These are phyloP conservation scores for Schwanniomyces sp. DNA, from an alignment of 805 yeast genomes.

Conservation along the genomic window DNA sequence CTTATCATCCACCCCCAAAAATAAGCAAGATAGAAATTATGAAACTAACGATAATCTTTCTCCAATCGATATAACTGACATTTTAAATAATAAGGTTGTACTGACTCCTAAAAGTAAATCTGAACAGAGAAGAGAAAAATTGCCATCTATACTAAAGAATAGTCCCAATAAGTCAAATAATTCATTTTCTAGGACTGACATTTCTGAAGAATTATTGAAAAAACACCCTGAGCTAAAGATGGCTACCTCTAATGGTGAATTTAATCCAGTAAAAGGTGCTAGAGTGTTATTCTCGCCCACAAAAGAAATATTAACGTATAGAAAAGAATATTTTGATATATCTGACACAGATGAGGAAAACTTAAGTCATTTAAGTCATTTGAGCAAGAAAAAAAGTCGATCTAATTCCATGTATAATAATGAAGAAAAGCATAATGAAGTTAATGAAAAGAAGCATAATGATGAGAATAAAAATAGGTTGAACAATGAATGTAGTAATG, in stretches of 20 bases:
- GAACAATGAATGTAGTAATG: not conserved
- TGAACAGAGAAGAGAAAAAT: not conserved
- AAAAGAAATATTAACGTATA: slow-evolving; percentile 17
- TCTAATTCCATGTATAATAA: not conserved
- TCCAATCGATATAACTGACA: slow-evolving; percentile 10
- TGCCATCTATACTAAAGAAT: slow-evolving; percentile 10
- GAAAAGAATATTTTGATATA: slow-evolving; percentile 17
- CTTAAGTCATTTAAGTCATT: not conserved
- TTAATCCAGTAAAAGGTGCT: slow-evolving; percentile 32
- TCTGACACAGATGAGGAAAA: not conserved
- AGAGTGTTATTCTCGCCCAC: slow-evolving; percentile 36
- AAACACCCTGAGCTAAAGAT: slow-evolving; percentile 18
- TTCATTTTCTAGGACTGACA: slow-evolving; percentile 1
- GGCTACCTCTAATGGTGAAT: slow-evolving; percentile 18
- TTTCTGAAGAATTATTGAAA: slow-evolving; percentile 10
- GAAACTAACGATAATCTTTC: slow-evolving; percentile 6
- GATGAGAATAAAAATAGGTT: not conserved
- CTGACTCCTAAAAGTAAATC: slow-evolving; percentile 9
- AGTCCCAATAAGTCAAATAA: slow-evolving; percentile 4
- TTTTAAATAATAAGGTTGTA: not conserved
- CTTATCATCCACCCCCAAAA: slow-evolving; percentile 9
- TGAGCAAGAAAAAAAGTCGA: not conserved
- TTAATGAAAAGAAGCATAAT: slow-evolving; percentile 7
- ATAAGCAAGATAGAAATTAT: not conserved
- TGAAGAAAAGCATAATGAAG: not conserved